Evolutionary conservation across 257 asterid species (phyloP).

Genomic region (Solanum tacnaense): DNA sequence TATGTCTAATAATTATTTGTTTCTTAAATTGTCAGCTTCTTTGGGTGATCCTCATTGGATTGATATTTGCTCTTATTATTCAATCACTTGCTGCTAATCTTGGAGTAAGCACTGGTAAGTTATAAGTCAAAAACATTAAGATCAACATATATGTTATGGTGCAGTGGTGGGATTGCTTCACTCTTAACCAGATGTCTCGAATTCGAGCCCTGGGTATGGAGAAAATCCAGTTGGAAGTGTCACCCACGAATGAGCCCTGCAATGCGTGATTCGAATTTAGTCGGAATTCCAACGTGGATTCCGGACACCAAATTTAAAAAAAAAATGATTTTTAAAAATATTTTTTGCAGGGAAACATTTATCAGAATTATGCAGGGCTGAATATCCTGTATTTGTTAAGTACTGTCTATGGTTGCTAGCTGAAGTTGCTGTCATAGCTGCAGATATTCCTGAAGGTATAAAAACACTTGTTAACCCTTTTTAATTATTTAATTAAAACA

Average conservation of each 20-base stretch:
- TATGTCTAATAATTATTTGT: background rate
- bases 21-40: slow-evolving; percentile 41
- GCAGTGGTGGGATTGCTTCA: accelerated
- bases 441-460: slow-evolving; percentile 92
- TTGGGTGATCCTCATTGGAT: slow-evolving; percentile 89
- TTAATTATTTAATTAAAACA: background rate
- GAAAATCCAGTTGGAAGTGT: accelerated
- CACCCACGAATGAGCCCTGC: background rate
- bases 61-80: slow-evolving; percentile 72
- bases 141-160: too few species aligned
- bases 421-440: slow-evolving; percentile 89
- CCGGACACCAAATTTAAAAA: too few species aligned
- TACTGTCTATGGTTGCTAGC: slow-evolving; percentile 75
- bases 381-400: slow-evolving; percentile 55
- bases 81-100: slow-evolving; percentile 96
- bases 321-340: too few species aligned
- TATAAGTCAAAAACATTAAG: background rate
- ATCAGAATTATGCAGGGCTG: slow-evolving; percentile 69
- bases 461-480: background rate
- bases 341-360: slow-evolving; percentile 56
- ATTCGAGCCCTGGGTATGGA: accelerated
- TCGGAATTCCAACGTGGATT: too few species aligned
- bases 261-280: too few species aligned
- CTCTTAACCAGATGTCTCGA: accelerated
- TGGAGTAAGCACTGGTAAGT: slow-evolving; percentile 80